phyloP scores from a whole-genome alignment of 2,329 filamentous ascomycete species.

The Paracoccidioides lutzii region DNA sequence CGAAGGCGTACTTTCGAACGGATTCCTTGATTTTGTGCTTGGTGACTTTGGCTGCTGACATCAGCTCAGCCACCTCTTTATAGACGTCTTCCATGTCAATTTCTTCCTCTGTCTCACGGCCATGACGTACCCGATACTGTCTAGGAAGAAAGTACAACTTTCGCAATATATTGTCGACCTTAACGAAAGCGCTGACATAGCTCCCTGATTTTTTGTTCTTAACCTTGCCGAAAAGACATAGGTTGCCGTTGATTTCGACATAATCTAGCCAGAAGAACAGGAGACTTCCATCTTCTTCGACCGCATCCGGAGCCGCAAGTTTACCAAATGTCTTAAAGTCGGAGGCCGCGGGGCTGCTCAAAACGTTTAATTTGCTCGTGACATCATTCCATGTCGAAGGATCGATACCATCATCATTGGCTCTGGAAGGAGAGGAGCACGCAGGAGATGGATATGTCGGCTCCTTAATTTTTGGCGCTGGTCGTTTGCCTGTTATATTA shows the following conservation, averaged over 20 bases:
- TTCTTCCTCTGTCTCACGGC: conserved; percentile 59
- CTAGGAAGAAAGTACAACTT: conserved; percentile 91
- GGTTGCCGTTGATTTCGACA: conserved; percentile 75
- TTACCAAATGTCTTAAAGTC: conserved; percentile 56
- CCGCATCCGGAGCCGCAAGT: conserved; percentile 65
- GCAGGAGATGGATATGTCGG: conserved; percentile 55
- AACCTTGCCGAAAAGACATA: conserved; percentile 94
- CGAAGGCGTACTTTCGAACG: conserved; percentile 88
- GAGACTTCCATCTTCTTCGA: conserved; percentile 86
- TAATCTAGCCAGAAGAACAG: conserved; percentile 98
- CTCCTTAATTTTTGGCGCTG: conserved; percentile 62
- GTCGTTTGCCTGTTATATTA: conserved; percentile 72
- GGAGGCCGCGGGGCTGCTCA: conserved; percentile 58
- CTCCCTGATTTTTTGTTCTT: conserved; percentile 68
- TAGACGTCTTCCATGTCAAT: conserved; percentile 84
- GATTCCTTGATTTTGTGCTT: conserved; percentile 92
- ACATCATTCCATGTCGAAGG: conserved; percentile 80
- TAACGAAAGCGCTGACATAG: conserved; percentile 87
- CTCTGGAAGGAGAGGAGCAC: conserved; percentile 62
- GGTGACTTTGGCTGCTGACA: conserved; percentile 72
- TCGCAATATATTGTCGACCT: conserved; percentile 83
- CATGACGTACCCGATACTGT: conserved; percentile 44
- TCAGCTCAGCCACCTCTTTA: conserved; percentile 72
- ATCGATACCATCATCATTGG: conserved; percentile 52
- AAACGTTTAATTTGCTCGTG: conserved; percentile 71